Conservation (phyloP, 148 eudicot genomes). For the Beta vulgaris region DNA sequence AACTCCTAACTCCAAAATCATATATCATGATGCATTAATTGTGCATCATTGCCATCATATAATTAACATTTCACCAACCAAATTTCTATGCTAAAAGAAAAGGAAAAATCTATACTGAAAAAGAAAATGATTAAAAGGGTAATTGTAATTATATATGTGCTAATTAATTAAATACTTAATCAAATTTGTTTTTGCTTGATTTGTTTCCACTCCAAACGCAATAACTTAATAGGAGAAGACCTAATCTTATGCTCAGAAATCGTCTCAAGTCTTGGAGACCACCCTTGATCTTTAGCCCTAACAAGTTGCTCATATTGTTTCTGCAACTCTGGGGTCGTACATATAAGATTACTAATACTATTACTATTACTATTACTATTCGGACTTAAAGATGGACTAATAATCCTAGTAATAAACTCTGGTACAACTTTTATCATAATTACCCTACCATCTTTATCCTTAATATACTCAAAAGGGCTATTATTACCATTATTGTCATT, state of each 20-base stretch:
- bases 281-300: slow-evolving; percentile 50
- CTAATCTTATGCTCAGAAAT: slow-evolving; percentile 57
- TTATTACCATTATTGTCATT: slow-evolving; percentile 22
- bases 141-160: not conserved
- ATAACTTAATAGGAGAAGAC: slow-evolving; percentile 54
- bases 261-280: slow-evolving; percentile 82
- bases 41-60: no score
- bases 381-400: slow-evolving; percentile 6
- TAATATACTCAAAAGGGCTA: slow-evolving; percentile 62
- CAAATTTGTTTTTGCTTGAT: slow-evolving; percentile 20
- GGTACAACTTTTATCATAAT: slow-evolving; percentile 62
- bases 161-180: not conserved
- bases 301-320: slow-evolving; percentile 68
- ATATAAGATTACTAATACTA: slow-evolving; percentile 21
- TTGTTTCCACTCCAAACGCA: slow-evolving; percentile 52
- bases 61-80: not conserved
- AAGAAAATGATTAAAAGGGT: not conserved
- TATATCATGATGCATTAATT: not conserved
- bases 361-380: not conserved
- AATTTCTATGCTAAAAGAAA: not conserved
- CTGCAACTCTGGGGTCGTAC: slow-evolving; percentile 82
- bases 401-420: slow-evolving; percentile 49
- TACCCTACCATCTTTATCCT: slow-evolving; percentile 60
- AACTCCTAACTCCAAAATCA: not conserved
- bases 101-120: not conserved